Base-by-base conservation (phyloP, 192 early-diverging fungal species). In the Coemansia sp. region DNA sequence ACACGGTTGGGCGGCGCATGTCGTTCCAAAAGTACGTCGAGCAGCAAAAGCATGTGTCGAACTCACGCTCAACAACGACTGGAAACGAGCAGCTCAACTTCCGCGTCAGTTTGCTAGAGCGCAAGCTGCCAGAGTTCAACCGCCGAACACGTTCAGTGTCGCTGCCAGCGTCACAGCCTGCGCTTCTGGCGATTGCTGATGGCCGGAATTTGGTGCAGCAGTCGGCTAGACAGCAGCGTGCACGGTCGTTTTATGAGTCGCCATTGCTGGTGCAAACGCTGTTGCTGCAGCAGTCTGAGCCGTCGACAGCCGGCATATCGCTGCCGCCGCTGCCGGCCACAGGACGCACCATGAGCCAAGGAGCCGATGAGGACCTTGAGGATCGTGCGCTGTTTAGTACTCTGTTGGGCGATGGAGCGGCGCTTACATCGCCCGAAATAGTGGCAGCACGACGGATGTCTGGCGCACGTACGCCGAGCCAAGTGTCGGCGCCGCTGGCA, bases 51-150 rank as follows among this genome's bases (percentile, higher is more conserved):
- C 23, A 17, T 10, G 10, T 52, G 6, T 39, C 66, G 2, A 47
- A 29, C 37, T 49, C 53, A 29, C 53, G 58, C 22, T 17, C 72
- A 9, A 52, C 62, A 4, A 54, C 58, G 3, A 37, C 51, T 3
- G 78, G 72, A 41, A 65, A 58, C 45, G 72, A 75, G 43, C 78
- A 81, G 69, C 78, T 70, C 37, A 67, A 69, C 51, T 81, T 81
- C 69, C 78, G 78, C 23, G 78, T 81, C 63, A 75, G 78, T 38
- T 43, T 81, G 21, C 69, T 81, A 1, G 72, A 68, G 17, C 77
- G 72, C 45, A 59, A 32, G 17, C 39, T 43, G 35, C 47, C 63
- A 4, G 62, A 19, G 32, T 29, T 32, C 49, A 65, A 38, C 56
- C 51, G 49, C 50, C 67, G 65, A 22, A 19, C 68, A 3, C 65